Percentiles rank a stretch among this genome's conserved stretches.
Evolutionary conservation across 306 rosid species (phyloP).

Genomic region (Hippophae rhamnoides): DNA sequence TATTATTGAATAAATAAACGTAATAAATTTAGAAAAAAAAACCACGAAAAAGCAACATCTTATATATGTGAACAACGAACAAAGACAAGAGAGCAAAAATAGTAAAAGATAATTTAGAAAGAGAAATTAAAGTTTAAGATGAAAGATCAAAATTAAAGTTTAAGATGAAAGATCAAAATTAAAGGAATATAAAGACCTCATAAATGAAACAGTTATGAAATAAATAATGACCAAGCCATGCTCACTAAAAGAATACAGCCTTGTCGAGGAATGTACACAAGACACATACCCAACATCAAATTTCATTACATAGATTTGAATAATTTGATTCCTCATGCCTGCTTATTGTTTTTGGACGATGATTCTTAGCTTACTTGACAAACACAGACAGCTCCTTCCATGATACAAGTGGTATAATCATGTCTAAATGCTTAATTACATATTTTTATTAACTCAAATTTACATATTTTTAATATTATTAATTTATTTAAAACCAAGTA

Average conservation of each 20-base stretch:
- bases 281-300: constrained; percentile 23
- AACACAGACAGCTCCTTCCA: no score
- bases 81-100: not conserved
- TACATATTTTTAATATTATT: no score
- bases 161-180: not conserved
- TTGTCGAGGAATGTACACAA: constrained; percentile 17
- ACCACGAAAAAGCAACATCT: no score
- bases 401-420: no score
- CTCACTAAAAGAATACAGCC: constrained; percentile 5
- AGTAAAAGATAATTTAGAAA: no score
- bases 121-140: not conserved
- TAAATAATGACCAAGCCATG: constrained; percentile 10
- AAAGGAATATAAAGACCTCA: constrained; percentile 4
- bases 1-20: no score
- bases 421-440: no score
- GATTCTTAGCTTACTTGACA: not conserved
- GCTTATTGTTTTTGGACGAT: no score
- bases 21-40: no score
- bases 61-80: not conserved
- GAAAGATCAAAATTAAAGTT: not conserved
- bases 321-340: constrained; percentile 3
- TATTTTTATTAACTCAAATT: no score
- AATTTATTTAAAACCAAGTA: no score
- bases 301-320: constrained; percentile 16
- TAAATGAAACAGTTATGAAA: constrained; percentile 13